Conservation (phyloP, 176 grass and related monocot species). For the Oryza officinalis region DNA sequence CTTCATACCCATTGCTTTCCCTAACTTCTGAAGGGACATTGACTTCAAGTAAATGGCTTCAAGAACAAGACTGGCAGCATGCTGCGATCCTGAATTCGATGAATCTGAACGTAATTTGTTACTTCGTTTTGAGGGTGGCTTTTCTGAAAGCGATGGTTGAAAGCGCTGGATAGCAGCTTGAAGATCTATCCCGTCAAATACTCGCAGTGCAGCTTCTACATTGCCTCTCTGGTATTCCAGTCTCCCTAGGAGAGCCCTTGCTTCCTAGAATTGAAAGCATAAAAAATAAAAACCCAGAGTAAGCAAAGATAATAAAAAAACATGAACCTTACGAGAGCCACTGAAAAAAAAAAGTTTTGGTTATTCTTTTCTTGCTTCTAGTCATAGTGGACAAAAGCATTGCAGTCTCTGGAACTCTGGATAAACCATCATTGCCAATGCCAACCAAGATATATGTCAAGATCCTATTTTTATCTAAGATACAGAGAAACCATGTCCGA, state of each 20-base stretch:
- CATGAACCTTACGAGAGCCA: not conserved
- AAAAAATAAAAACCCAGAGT: constrained; percentile 5
- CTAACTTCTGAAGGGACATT: constrained; percentile 92
- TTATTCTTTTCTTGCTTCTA: not conserved
- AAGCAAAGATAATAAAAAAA: constrained; percentile 7
- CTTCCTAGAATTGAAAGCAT: constrained; percentile 64
- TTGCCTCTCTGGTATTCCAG: constrained; percentile 98
- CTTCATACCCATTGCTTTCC: constrained; percentile 70
- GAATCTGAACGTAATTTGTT: constrained; percentile 58
- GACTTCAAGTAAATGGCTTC: constrained; percentile 99
- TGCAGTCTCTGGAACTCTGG: not conserved
- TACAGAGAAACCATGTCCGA: constrained; percentile 10
- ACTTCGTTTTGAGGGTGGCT: constrained; percentile 51
- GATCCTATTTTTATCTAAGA: not conserved
- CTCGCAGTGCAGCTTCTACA: constrained; percentile 82
- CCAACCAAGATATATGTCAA: not conserved
- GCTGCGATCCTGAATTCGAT: constrained; percentile 72
- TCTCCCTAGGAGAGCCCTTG: constrained; percentile 82
- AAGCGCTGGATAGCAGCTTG: constrained; percentile 87
- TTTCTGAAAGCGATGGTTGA: constrained; percentile 72
- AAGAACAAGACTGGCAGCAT: constrained; percentile 91
- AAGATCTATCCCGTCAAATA: constrained; percentile 94
- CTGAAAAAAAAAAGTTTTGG: not conserved
- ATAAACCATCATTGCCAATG: not conserved
- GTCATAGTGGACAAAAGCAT: not conserved